Conservation (phyloP, 306 rosid species). For the Fragaria nilgerrensis region DNA sequence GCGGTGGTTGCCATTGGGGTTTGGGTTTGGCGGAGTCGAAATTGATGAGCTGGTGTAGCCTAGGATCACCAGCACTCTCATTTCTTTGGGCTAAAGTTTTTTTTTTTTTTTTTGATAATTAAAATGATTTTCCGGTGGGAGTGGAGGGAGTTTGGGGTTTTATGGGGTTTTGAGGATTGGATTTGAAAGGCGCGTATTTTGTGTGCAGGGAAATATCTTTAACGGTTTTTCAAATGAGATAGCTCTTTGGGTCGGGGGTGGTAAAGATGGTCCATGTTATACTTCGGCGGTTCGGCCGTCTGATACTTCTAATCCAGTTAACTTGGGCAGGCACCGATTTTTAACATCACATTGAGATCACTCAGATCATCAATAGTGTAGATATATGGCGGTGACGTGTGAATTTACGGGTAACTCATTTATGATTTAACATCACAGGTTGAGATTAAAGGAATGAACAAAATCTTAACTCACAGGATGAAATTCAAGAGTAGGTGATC, state of each 20-base stretch:
- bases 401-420: no score
- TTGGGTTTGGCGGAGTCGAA: conserved; percentile 39
- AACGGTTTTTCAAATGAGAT: neutral
- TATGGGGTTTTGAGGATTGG: conserved; percentile 29
- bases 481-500: no score
- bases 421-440: no score
- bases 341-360: no score
- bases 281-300: neutral
- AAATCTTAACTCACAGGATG: no score
- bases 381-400: no score
- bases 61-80: conserved; percentile 65
- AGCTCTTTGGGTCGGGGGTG: neutral
- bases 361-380: no score
- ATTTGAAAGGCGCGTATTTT: conserved; percentile 25
- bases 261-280: no score
- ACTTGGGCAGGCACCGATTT: no score
- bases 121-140: neutral
- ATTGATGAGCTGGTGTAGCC: conserved; percentile 51
- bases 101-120: neutral
- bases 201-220: neutral
- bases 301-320: no score
- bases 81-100: conserved; percentile 36
- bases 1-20: conserved; percentile 23
- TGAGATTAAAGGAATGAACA: no score
- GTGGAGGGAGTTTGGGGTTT: neutral